Conservation (phyloP, 140 eudicot genomes). For the Bidens hawaiensis region DNA sequence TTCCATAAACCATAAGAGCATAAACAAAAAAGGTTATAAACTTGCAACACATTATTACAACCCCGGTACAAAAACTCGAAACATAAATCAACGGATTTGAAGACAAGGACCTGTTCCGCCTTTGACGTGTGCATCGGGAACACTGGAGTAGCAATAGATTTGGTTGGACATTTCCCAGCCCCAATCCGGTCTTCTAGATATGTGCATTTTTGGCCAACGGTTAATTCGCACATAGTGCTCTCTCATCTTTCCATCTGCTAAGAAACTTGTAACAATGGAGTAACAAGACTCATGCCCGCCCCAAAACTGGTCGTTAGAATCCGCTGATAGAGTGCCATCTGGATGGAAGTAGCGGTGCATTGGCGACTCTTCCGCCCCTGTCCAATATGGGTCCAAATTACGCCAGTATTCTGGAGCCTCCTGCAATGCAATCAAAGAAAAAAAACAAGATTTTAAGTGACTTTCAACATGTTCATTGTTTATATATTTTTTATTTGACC, state of each 20-base stretch:
- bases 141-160: slow-evolving; percentile 52
- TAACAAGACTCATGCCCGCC: slow-evolving; percentile 86
- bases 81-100: slow-evolving; percentile 4
- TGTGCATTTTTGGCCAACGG: slow-evolving; percentile 57
- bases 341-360: slow-evolving; percentile 83
- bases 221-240: slow-evolving; percentile 81
- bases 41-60: background rate
- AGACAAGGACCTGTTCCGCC: slow-evolving; percentile 69
- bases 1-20: background rate
- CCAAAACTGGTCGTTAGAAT: slow-evolving; percentile 61
- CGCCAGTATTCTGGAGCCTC: slow-evolving; percentile 70
- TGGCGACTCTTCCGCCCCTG: slow-evolving; percentile 29
- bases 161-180: slow-evolving; percentile 82
- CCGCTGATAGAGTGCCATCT: slow-evolving; percentile 73
- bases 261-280: slow-evolving; percentile 57
- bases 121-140: slow-evolving; percentile 56
- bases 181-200: slow-evolving; percentile 66
- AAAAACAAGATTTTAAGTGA: background rate
- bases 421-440: slow-evolving; percentile 19
- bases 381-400: slow-evolving; percentile 70
- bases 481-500: background rate
- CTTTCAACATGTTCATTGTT: background rate
- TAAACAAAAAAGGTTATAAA: background rate
- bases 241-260: slow-evolving; percentile 57
- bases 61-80: background rate